These are phyloP conservation scores for Pisolithus microcarpus DNA, from an alignment of 768 basidiomycete species.

Conservation along the genomic window DNA sequence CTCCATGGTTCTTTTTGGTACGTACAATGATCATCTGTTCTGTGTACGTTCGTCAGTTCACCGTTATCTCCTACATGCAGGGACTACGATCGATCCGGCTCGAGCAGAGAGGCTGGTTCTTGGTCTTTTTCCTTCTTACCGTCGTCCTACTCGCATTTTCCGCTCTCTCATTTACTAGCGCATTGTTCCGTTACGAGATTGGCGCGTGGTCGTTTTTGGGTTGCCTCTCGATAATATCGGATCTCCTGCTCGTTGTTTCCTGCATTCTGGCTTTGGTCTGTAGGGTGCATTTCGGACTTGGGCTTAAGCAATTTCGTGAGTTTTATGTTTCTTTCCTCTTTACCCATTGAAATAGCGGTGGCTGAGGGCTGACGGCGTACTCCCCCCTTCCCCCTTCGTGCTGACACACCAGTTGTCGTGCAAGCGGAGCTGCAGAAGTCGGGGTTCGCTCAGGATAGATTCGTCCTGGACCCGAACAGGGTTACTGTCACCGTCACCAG, in stretches of 20 bases:
- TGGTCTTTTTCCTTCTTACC: conserved; percentile 34
- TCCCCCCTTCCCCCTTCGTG: too few relatives aligned
- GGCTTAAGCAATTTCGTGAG: conserved; percentile 48
- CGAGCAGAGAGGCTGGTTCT: conserved; percentile 36
- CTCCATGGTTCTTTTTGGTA: conserved; percentile 45
- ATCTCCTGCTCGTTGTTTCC: conserved; percentile 35
- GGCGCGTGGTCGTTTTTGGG: conserved; percentile 37
- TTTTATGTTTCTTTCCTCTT: neutral
- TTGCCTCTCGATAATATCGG: conserved; percentile 35
- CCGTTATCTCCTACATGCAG: conserved; percentile 27
- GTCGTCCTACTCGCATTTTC: conserved; percentile 32
- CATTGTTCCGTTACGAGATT: conserved; percentile 31
- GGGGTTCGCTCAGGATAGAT: conserved; percentile 14
- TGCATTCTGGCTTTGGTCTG: conserved; percentile 40
- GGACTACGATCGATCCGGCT: conserved; percentile 43
- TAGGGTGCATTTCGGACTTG: conserved; percentile 48
- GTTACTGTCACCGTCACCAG: neutral
- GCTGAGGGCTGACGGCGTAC: neutral
- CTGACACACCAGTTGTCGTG: conserved; percentile 5
- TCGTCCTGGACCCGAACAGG: conserved; percentile 1
- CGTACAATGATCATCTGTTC: conserved; percentile 6
- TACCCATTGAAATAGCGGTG: neutral
- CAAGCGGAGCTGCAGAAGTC: conserved; percentile 10
- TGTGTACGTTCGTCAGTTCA: neutral
- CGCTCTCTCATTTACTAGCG: conserved; percentile 37